Evolutionary conservation across 2,329 filamentous ascomycete species (phyloP).

Genomic region (Torrubiella hemipterigena): DNA sequence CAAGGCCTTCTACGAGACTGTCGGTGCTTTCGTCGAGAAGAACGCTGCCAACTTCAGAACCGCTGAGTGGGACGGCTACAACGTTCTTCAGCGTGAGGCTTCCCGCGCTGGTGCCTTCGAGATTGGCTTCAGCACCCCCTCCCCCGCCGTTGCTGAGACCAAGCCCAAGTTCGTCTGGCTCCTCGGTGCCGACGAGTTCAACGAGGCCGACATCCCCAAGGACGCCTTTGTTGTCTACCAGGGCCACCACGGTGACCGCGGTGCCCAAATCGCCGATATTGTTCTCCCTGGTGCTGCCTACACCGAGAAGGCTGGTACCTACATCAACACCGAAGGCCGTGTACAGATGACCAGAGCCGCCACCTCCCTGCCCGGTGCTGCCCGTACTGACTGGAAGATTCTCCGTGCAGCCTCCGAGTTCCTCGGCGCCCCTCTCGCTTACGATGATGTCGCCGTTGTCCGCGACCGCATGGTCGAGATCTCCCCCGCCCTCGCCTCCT

Average conservation of each 20-base stretch:
- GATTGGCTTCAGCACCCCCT: slow-evolving; percentile 85
- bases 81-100: slow-evolving; percentile 85
- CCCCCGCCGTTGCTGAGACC: slow-evolving; percentile 66
- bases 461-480: slow-evolving; percentile 93
- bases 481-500: slow-evolving; percentile 76
- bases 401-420: slow-evolving; percentile 88
- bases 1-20: slow-evolving; percentile 83
- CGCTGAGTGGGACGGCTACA: slow-evolving; percentile 93
- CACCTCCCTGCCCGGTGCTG: slow-evolving; percentile 76
- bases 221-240: slow-evolving; percentile 96
- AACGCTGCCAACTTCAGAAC: slow-evolving; percentile 80
- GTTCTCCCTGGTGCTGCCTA: slow-evolving; percentile 91
- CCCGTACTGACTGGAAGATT: slow-evolving; percentile 98
- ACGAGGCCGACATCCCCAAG: slow-evolving; percentile 77
- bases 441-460: slow-evolving; percentile 82
- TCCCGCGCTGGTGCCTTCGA: slow-evolving; percentile 91
- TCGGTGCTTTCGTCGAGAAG: slow-evolving; percentile 88
- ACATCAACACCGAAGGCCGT: slow-evolving; percentile 94
- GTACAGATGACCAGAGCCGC: slow-evolving; percentile 89
- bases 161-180: slow-evolving; percentile 95
- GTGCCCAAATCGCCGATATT: slow-evolving; percentile 85
- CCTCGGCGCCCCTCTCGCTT: slow-evolving; percentile 73
- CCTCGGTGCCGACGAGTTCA: slow-evolving; percentile 86
- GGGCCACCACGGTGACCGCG: slow-evolving; percentile 91
- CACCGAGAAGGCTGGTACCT: slow-evolving; percentile 93